Conservation (phyloP, 2,329 filamentous ascomycete species). For the Paramyrothecium roridum region DNA sequence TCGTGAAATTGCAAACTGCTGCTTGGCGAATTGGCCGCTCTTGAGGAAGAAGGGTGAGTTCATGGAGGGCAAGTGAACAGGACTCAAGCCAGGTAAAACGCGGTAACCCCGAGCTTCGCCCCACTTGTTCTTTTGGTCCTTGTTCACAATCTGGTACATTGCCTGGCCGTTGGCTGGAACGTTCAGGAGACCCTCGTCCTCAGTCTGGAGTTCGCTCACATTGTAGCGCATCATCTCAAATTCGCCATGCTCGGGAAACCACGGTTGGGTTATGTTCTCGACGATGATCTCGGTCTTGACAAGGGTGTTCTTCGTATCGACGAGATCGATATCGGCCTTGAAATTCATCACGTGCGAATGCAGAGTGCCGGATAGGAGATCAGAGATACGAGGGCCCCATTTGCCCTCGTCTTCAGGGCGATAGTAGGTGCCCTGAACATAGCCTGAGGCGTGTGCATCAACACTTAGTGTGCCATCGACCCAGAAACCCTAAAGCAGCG, state of each 20-base stretch:
- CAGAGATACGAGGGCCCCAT: constrained; percentile 28
- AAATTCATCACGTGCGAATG: constrained; percentile 34
- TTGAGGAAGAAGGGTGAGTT: constrained; percentile 41
- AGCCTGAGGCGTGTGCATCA: constrained; percentile 1
- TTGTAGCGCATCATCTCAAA: constrained; percentile 32
- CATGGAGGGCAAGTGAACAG: constrained; percentile 39
- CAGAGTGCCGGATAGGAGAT: constrained; percentile 20
- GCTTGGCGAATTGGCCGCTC: constrained; percentile 43
- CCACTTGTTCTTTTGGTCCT: constrained; percentile 8
- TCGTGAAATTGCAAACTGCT: constrained; percentile 42
- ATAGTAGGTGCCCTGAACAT: constrained; percentile 18
- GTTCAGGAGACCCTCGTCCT: constrained; percentile 20
- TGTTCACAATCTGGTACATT: constrained; percentile 17
- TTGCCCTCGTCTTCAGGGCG: constrained; percentile 24
- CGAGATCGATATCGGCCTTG: constrained; percentile 35
- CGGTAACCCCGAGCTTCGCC: constrained; percentile 6
- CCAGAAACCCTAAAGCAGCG: background rate
- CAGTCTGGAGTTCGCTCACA: constrained; percentile 19
- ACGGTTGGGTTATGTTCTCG: constrained; percentile 27
- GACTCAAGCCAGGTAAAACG: constrained; percentile 21
- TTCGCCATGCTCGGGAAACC: constrained; percentile 30
- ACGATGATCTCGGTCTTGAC: constrained; percentile 26
- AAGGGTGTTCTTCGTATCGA: constrained; percentile 24
- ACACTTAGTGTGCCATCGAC: background rate
- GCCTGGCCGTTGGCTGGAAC: constrained; percentile 6